These are phyloP conservation scores for Scheffersomyces stambukii DNA, from an alignment of 1,139 yeast genomes.

Conservation along the genomic window DNA sequence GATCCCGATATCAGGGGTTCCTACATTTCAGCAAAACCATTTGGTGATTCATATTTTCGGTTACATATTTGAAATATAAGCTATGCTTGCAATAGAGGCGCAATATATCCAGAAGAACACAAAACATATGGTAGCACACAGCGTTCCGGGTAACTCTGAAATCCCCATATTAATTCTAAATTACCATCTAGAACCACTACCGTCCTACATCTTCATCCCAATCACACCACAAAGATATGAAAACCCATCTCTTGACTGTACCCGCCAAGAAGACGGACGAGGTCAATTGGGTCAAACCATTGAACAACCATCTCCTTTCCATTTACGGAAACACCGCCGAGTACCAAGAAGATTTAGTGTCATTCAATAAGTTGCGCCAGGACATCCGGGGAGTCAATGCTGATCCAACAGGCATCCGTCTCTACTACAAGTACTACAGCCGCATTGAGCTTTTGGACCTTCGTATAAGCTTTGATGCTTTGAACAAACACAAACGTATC, in stretches of 20 bases:
- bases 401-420: constrained; percentile 45
- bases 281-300: constrained; percentile 64
- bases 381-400: constrained; percentile 57
- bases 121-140: too few species aligned
- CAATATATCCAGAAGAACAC: too few species aligned
- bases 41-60: too few species aligned
- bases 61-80: too few species aligned
- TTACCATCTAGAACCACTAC: too few species aligned
- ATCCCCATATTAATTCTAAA: too few species aligned
- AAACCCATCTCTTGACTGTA: constrained; percentile 30
- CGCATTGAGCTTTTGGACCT: constrained; percentile 78
- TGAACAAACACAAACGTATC: constrained; percentile 48
- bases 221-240: too few species aligned
- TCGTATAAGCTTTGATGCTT: constrained; percentile 62
- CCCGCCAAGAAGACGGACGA: constrained; percentile 54
- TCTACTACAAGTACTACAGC: constrained; percentile 70
- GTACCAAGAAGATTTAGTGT: constrained; percentile 51
- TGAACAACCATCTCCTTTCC: constrained; percentile 54
- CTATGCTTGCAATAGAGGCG: too few species aligned
- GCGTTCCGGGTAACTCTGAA: too few species aligned
- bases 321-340: constrained; percentile 63
- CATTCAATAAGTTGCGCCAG: constrained; percentile 57
- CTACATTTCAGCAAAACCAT: too few species aligned
- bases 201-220: too few species aligned
- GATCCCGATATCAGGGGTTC: too few species aligned